A percentile compares a stretch with the other conserved stretches of the same genome.
Conservation (phyloP, 257 asterid species). For the Ocimum tenuiflorum region DNA sequence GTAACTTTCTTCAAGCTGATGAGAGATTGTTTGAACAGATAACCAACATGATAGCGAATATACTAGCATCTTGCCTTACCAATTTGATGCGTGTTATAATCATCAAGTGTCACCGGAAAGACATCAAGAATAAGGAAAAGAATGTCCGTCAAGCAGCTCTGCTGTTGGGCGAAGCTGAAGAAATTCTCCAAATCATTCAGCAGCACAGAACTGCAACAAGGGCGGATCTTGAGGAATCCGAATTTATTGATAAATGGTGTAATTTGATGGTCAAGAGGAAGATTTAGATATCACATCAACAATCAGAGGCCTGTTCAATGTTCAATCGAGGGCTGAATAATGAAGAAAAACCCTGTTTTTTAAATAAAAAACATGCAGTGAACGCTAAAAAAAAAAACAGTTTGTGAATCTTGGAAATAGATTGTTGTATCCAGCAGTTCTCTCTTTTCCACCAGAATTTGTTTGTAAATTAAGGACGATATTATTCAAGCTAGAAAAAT, state of each 20-base stretch:
- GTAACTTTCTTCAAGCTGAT: constrained; percentile 16
- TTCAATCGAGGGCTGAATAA: background rate
- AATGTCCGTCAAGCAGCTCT: constrained; percentile 35
- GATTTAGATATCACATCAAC: background rate
- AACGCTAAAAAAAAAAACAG: background rate
- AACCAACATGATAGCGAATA: constrained; percentile 30
- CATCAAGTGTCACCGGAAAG: constrained; percentile 32
- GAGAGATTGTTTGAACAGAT: constrained; percentile 32
- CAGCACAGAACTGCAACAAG: constrained; percentile 21
- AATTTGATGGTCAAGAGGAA: constrained; percentile 22
- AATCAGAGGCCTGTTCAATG: background rate
- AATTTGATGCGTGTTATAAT: constrained; percentile 29
- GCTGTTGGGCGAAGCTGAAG: constrained; percentile 39
- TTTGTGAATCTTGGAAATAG: background rate
- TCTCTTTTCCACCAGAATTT: background rate
- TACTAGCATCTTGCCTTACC: constrained; percentile 38
- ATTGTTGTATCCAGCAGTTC: background rate
- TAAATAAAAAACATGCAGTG: background rate
- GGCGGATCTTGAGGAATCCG: constrained; percentile 21
- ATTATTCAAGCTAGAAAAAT: too few relatives aligned
- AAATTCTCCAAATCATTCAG: constrained; percentile 31
- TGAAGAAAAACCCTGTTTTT: background rate
- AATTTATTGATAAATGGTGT: constrained; percentile 31
- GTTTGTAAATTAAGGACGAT: background rate
- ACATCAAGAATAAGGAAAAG: constrained; percentile 28